phyloP scores from a whole-genome alignment of 2,329 filamentous ascomycete genomes.

The Ceratocystis harringtonii region DNA sequence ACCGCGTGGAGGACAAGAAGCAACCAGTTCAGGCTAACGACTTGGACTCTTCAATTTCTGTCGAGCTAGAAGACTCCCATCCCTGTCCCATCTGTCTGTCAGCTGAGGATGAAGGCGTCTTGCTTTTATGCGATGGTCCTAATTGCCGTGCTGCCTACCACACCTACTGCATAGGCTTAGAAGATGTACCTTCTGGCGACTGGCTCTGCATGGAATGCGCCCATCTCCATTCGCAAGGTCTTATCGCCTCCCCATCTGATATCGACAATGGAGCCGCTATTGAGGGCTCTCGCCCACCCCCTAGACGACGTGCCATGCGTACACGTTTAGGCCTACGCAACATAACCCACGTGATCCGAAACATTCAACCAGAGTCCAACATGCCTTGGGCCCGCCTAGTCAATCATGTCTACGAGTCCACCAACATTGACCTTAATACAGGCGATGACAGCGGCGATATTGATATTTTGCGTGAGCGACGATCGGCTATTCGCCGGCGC shows the following conservation, averaged over 20 bases:
- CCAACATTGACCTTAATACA: conserved; percentile 51
- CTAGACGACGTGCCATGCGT: conserved; percentile 24
- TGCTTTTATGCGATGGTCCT: conserved; percentile 69
- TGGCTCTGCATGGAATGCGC: conserved; percentile 89
- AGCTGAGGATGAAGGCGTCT: conserved; percentile 64
- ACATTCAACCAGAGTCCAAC: conserved; percentile 36
- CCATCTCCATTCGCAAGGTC: conserved; percentile 30
- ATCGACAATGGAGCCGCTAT: neutral
- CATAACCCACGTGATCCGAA: conserved; percentile 24
- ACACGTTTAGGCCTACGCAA: conserved; percentile 24
- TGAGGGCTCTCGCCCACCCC: conserved; percentile 24
- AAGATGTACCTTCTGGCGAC: conserved; percentile 55
- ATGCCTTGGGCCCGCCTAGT: conserved; percentile 55
- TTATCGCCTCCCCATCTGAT: neutral
- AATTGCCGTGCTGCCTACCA: conserved; percentile 75
- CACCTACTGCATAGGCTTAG: conserved; percentile 76
- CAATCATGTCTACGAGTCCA: conserved; percentile 46
- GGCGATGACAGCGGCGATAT: conserved; percentile 33
- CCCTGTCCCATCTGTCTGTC: conserved; percentile 77
- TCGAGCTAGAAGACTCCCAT: conserved; percentile 52
- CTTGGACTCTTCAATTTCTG: conserved; percentile 68
- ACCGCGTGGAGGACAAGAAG: conserved; percentile 63
- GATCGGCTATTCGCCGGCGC: conserved; percentile 38
- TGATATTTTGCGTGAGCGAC: conserved; percentile 32
- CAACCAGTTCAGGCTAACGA: conserved; percentile 31